phyloP scores from a whole-genome alignment of 805 yeast species.

The Kluyveromyces nonfermentans region DNA sequence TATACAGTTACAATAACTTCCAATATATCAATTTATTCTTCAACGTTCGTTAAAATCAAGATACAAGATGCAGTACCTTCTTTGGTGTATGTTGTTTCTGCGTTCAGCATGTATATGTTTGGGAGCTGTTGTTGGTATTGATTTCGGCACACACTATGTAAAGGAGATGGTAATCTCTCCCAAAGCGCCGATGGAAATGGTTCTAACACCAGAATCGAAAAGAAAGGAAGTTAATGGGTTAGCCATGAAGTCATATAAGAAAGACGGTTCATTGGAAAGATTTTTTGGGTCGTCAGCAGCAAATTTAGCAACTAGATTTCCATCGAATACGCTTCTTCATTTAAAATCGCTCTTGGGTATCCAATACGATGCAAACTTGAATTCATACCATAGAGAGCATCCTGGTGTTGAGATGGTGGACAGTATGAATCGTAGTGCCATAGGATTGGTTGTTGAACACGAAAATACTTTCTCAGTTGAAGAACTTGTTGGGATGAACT shows the following conservation, averaged over 20 bases:
- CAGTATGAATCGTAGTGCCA: conserved; percentile 39
- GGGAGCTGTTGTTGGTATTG: conserved; percentile 77
- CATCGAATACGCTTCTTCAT: conserved; percentile 56
- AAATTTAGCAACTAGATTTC: conserved; percentile 62
- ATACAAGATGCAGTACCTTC: conserved; percentile 5
- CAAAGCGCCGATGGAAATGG: conserved; percentile 76
- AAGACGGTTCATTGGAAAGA: conserved; percentile 48
- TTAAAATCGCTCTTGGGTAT: conserved; percentile 68
- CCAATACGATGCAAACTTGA: conserved; percentile 37
- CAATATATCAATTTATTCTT: no score
- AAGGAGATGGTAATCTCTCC: conserved; percentile 90
- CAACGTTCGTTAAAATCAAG: background rate
- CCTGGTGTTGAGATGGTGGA: conserved; percentile 48
- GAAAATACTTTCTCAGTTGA: conserved; percentile 35
- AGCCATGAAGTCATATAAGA: conserved; percentile 40
- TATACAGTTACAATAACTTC: no score
- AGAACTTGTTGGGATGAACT: conserved; percentile 77
- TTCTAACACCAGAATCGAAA: conserved; percentile 83
- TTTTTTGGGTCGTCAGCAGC: conserved; percentile 70
- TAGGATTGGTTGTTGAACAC: conserved; percentile 44
- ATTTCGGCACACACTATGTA: conserved; percentile 78
- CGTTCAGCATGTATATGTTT: conserved; percentile 11
- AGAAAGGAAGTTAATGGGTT: conserved; percentile 82
- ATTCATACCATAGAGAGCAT: conserved; percentile 42
- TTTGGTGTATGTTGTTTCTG: conserved; percentile 5